Evolutionary conservation across 305 asterid species (phyloP).

Genomic region (Fraxinus sp.): DNA sequence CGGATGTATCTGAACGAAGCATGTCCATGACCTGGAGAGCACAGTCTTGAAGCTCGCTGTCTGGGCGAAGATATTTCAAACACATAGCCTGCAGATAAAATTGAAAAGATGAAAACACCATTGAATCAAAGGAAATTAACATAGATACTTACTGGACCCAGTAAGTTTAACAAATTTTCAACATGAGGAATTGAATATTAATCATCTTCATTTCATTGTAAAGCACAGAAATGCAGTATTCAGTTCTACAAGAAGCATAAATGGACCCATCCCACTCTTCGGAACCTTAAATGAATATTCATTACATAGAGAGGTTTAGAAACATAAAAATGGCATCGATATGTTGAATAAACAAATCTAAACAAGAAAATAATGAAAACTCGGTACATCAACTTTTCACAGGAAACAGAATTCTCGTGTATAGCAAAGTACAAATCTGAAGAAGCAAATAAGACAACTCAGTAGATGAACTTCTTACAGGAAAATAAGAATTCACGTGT

Average conservation of each 20-base stretch:
- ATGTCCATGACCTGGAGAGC: slow-evolving; percentile 75
- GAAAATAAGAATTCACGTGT: not conserved
- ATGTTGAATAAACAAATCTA: slow-evolving; percentile 2
- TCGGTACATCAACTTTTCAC: not conserved
- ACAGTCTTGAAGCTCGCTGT: slow-evolving; percentile 81
- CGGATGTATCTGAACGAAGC: slow-evolving; percentile 66
- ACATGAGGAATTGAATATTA: slow-evolving; percentile 15
- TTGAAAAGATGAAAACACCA: slow-evolving; percentile 18
- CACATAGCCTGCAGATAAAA: slow-evolving; percentile 69
- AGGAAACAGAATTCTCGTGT: not conserved
- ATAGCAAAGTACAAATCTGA: not conserved
- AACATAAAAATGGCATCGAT: not conserved
- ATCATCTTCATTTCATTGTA: slow-evolving; percentile 13
- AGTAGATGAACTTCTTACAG: not conserved
- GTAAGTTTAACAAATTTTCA: slow-evolving; percentile 12
- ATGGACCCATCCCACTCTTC: not conserved
- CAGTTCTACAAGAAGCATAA: not conserved
- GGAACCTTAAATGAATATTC: not conserved
- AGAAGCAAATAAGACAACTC: not conserved
- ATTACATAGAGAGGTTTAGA: not conserved
- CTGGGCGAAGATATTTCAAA: slow-evolving; percentile 82
- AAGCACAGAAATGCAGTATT: slow-evolving; percentile 13
- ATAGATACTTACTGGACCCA: slow-evolving; percentile 12
- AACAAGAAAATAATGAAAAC: not conserved
- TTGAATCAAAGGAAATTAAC: slow-evolving; percentile 22